phyloP scores from a whole-genome alignment of 768 basidiomycete genomes.

The Russula sp. region DNA sequence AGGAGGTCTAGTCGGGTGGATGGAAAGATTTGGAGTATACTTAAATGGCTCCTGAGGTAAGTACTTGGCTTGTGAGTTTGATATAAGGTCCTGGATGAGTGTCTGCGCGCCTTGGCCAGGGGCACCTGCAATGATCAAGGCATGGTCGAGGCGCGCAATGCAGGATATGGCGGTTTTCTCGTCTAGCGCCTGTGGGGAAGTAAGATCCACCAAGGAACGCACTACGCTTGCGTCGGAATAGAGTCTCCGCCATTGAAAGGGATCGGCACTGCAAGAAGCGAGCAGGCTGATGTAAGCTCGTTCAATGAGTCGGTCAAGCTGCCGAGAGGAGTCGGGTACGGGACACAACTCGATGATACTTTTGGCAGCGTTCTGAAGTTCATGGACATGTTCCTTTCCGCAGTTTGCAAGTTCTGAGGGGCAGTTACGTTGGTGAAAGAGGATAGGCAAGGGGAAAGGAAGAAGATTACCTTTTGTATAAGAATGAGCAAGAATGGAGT shows the following conservation, averaged over 20 bases:
- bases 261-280: constrained; percentile 27
- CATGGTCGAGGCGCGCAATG: constrained; percentile 63
- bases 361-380: constrained; percentile 13
- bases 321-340: constrained; percentile 4
- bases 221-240: constrained; percentile 74
- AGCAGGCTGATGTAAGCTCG: constrained; percentile 47
- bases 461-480: constrained; percentile 23
- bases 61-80: constrained; percentile 44
- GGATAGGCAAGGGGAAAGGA: constrained; percentile 26
- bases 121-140: constrained; percentile 79
- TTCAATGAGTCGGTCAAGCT: constrained; percentile 38
- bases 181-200: constrained; percentile 14
- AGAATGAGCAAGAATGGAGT: background rate
- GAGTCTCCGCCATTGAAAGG: constrained; percentile 52
- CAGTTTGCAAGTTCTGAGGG: constrained; percentile 15
- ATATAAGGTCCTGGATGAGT: constrained; percentile 56
- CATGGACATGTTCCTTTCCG: constrained; percentile 31
- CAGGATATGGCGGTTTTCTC: constrained; percentile 33
- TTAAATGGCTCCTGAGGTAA: constrained; percentile 15
- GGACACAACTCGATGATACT: background rate
- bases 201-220: constrained; percentile 36
- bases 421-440: background rate
- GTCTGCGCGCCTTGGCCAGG: constrained; percentile 54
- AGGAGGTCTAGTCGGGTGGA: background rate
- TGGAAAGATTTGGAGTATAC: background rate